phyloP scores from a whole-genome alignment of 495 filamentous ascomycete species.

The Pyrenula massariospora region DNA sequence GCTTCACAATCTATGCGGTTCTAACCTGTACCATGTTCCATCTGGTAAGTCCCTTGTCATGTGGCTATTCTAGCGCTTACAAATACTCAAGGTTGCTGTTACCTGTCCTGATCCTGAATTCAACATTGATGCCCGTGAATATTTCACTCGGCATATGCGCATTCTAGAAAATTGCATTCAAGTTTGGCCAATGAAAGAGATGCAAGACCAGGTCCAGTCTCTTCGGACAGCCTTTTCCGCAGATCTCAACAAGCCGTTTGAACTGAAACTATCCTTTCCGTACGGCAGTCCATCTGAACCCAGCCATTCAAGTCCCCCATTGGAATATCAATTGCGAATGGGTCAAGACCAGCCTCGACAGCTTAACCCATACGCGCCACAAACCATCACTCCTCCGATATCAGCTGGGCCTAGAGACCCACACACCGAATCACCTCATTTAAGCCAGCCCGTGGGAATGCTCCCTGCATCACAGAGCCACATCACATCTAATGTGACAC shows the following conservation, averaged over 20 bases:
- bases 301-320: slow-evolving; percentile 50
- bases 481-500: slow-evolving; percentile 30
- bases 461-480: slow-evolving; percentile 37
- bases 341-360: slow-evolving; percentile 2
- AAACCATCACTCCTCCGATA: slow-evolving; percentile 76
- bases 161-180: slow-evolving; percentile 77
- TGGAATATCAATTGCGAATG: slow-evolving; percentile 29
- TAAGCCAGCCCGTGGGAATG: slow-evolving; percentile 61
- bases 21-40: slow-evolving; percentile 93
- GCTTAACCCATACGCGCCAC: slow-evolving; percentile 34
- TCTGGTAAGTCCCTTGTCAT: slow-evolving; percentile 58
- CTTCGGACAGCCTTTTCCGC: slow-evolving; percentile 88
- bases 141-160: slow-evolving; percentile 90
- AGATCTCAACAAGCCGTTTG: slow-evolving; percentile 74
- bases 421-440: slow-evolving; percentile 70
- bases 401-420: slow-evolving; percentile 62
- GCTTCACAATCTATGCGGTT: slow-evolving; percentile 87
- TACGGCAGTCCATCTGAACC: slow-evolving; percentile 68
- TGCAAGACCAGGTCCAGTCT: slow-evolving; percentile 82
- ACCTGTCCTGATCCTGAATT: slow-evolving; percentile 89
- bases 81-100: slow-evolving; percentile 62
- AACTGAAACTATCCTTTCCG: slow-evolving; percentile 78
- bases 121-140: slow-evolving; percentile 74
- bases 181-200: slow-evolving; percentile 85
- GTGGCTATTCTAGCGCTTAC: background rate